Conservation (phyloP, 805 yeast genomes). For the Lachancea sp. region DNA sequence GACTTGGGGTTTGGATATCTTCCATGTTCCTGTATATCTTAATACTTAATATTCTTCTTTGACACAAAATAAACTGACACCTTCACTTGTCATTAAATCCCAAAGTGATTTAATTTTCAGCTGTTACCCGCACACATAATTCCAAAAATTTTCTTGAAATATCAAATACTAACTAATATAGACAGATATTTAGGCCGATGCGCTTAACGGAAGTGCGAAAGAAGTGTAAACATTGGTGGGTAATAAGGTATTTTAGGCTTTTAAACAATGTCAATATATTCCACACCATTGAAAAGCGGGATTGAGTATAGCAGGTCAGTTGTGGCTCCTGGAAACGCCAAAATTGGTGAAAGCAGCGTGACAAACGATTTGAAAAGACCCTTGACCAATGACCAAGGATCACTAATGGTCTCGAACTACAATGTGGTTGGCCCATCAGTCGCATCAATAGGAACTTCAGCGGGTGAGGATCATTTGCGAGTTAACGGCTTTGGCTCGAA, state of each 20-base stretch:
- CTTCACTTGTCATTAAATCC: neutral
- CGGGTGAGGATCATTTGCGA: conserved; percentile 28
- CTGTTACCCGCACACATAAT: neutral
- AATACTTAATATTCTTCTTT: neutral
- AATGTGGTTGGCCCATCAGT: conserved; percentile 1
- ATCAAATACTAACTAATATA: neutral
- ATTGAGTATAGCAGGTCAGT: conserved; percentile 24
- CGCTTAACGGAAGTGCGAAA: neutral
- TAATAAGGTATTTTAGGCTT: neutral
- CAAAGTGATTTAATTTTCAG: neutral
- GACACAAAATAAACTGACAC: neutral
- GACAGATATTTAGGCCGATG: neutral
- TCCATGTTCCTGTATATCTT: neutral
- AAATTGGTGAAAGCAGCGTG: conserved; percentile 10
- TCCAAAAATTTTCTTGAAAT: conserved; percentile 3
- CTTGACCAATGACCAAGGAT: conserved; percentile 2
- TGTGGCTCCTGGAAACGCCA: conserved; percentile 15
- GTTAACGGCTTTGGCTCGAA: conserved; percentile 30
- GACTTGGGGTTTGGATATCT: too few species aligned
- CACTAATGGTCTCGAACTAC: conserved; percentile 2
- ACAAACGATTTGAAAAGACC: conserved; percentile 4
- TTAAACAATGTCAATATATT: conserved; percentile 22
- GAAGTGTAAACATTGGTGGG: conserved; percentile 1
- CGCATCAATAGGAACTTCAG: conserved; percentile 1
- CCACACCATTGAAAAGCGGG: conserved; percentile 32